Evolutionary conservation across 495 filamentous ascomycete species (phyloP).

Genomic region (Talaromyces borbonicus): DNA sequence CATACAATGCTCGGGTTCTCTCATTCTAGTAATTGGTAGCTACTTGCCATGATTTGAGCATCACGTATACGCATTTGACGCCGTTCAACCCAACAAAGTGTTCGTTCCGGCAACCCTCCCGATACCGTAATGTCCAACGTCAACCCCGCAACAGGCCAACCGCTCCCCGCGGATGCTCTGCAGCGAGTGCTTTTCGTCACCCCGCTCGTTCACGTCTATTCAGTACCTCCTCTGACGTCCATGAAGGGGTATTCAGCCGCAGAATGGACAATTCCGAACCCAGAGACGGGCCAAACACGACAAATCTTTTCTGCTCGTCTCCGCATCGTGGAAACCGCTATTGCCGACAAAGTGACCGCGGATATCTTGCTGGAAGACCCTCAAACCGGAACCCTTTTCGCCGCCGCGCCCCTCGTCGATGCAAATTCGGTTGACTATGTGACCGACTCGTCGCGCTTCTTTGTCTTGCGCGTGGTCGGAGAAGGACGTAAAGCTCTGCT

Average conservation of each 20-base stretch:
- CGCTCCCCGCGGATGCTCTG: constrained; percentile 58
- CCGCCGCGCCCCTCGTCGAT: constrained; percentile 62
- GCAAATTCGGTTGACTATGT: constrained; percentile 56
- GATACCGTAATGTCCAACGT: background rate
- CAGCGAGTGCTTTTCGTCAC: constrained; percentile 69
- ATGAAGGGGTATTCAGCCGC: constrained; percentile 65
- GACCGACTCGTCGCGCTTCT: constrained; percentile 66
- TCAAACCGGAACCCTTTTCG: constrained; percentile 60
- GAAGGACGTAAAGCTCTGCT: constrained; percentile 59
- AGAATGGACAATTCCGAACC: constrained; percentile 56
- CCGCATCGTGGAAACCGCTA: constrained; percentile 66
- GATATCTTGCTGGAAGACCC: constrained; percentile 70
- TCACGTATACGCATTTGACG: too few relatives aligned
- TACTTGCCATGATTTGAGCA: too few relatives aligned
- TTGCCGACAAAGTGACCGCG: constrained; percentile 49
- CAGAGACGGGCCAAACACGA: constrained; percentile 35
- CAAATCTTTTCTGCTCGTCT: constrained; percentile 76
- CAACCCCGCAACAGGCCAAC: constrained; percentile 45
- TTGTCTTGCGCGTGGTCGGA: constrained; percentile 66
- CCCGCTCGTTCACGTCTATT: constrained; percentile 64
- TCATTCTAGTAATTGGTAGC: too few relatives aligned
- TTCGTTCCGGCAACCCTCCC: background rate
- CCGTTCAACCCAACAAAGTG: too few relatives aligned
- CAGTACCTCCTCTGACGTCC: constrained; percentile 61
- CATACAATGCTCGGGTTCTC: too few relatives aligned